These are phyloP conservation scores for Jacaranda mimosifolia DNA, from an alignment of 257 asterid species.

Conservation along the genomic window DNA sequence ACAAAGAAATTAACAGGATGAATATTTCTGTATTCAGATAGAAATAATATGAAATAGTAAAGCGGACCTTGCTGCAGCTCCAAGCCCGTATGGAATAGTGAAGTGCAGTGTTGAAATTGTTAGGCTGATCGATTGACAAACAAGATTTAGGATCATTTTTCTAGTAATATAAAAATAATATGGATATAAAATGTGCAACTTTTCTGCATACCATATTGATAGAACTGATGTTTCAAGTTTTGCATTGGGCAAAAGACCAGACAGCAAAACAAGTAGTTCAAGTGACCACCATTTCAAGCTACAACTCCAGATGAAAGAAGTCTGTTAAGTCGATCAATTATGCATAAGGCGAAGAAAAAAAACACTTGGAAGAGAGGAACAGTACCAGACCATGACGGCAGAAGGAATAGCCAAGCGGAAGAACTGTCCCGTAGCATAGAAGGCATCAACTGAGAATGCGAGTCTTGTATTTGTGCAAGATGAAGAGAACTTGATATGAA, in stretches of 20 bases:
- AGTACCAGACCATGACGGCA: slow-evolving; percentile 77
- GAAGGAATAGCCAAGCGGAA: slow-evolving; percentile 67
- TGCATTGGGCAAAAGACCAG: slow-evolving; percentile 72
- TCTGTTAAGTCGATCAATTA: neutral
- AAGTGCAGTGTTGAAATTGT: slow-evolving; percentile 63
- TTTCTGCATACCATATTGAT: slow-evolving; percentile 57
- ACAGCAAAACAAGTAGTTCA: slow-evolving; percentile 60
- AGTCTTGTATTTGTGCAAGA: slow-evolving; percentile 53
- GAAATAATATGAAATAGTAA: neutral
- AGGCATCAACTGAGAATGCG: slow-evolving; percentile 50
- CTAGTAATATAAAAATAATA: neutral
- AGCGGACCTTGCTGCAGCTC: slow-evolving; percentile 68
- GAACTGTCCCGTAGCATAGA: slow-evolving; percentile 51
- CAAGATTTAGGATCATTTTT: neutral
- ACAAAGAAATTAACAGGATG: neutral
- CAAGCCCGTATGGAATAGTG: slow-evolving; percentile 63
- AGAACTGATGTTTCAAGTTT: slow-evolving; percentile 74
- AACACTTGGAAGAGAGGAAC: neutral
- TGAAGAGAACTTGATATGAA: slow-evolving; percentile 50
- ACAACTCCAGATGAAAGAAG: slow-evolving; percentile 3
- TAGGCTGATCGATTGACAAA: slow-evolving; percentile 49
- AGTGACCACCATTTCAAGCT: slow-evolving; percentile 83
- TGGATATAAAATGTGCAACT: neutral
- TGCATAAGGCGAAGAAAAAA: neutral
- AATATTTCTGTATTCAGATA: no score